Base-by-base conservation (phyloP, 176 grass and related monocot species). In the Bothriochloa decipiens region DNA sequence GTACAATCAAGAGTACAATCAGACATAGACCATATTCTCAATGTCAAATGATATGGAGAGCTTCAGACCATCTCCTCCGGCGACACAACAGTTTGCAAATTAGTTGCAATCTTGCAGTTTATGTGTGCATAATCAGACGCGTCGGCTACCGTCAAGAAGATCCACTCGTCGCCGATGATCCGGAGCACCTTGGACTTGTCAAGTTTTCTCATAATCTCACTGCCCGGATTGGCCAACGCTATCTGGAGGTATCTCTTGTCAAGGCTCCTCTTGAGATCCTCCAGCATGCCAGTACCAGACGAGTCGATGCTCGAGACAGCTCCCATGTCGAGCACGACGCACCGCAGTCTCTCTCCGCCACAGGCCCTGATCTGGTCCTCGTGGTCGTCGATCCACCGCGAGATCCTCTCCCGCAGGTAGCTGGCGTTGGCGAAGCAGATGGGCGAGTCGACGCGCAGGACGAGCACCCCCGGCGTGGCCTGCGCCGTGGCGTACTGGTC, bases 191-290 rank as follows among this genome's bases (percentile, higher is more conserved):
- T 73, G 9, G 92, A 97, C 32, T 76, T 88, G 72, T 89, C 78
- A 18, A 97, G 65, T 52, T 97, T 97, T 81, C 89, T 92, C 92
- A 94, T 92, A 18, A 94, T 68, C 84, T 97, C 95, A 23, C 92
- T 94, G 10, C 92, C 90, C 0, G 92, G 95, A 52, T 90, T 94
- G 7, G 95, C 95, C 67, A 97, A 15, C 2, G 88, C 92, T 39
- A 94, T 83, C 94, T 97, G 87, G 22, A 83, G 27, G 17, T 72
- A 15, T 6, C 84, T 97, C 76, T 39, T 89, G 11, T 86, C 58
- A 1, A 91, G 45, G 29, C 12, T 86, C 71, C 80, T 89, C 58
- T 92, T 97, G 37, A 89, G 67, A 26, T 91, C 95, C 43, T 92
- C 82, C 27, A 97, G 22, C 90, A 97, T 91, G 63, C 74, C 87